Conservation (phyloP, 495 filamentous ascomycete species). For the Friedmanniomyces simplex region DNA sequence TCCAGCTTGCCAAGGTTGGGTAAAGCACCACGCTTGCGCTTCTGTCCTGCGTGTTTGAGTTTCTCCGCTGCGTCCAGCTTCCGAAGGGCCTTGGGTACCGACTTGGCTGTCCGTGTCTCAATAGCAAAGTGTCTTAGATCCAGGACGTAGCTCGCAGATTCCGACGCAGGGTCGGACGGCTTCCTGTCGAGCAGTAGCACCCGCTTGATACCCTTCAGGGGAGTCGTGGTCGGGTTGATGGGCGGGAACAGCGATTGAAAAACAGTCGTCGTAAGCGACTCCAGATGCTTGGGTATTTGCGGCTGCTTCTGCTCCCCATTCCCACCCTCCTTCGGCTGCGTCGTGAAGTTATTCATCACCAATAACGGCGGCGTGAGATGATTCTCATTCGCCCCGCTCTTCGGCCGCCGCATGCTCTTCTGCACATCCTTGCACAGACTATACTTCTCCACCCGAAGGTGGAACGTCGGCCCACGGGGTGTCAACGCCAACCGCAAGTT, state of each 20-base stretch:
- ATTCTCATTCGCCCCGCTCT: constrained; percentile 39
- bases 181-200: constrained; percentile 86
- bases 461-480: constrained; percentile 81
- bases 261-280: constrained; percentile 82
- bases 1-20: constrained; percentile 84
- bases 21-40: constrained; percentile 49
- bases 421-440: constrained; percentile 83
- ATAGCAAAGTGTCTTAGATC: constrained; percentile 94
- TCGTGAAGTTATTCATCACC: constrained; percentile 96
- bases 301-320: constrained; percentile 9
- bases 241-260: constrained; percentile 96
- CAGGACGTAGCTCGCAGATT: constrained; percentile 60
- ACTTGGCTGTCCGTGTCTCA: constrained; percentile 60
- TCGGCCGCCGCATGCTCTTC: constrained; percentile 68
- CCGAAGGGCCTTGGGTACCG: constrained; percentile 66
- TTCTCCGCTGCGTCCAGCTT: constrained; percentile 83
- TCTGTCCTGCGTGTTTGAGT: constrained; percentile 48
- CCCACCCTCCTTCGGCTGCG: constrained; percentile 43
- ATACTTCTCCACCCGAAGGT: constrained; percentile 95
- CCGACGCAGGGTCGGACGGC: constrained; percentile 22
- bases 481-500: constrained; percentile 84
- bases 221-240: constrained; percentile 84
- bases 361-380: constrained; percentile 40
- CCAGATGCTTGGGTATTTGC: constrained; percentile 68
- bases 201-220: constrained; percentile 76